These are phyloP conservation scores for Sporisorium sorghi DNA, from an alignment of 1,284 basidiomycete species.

Conservation along the genomic window DNA sequence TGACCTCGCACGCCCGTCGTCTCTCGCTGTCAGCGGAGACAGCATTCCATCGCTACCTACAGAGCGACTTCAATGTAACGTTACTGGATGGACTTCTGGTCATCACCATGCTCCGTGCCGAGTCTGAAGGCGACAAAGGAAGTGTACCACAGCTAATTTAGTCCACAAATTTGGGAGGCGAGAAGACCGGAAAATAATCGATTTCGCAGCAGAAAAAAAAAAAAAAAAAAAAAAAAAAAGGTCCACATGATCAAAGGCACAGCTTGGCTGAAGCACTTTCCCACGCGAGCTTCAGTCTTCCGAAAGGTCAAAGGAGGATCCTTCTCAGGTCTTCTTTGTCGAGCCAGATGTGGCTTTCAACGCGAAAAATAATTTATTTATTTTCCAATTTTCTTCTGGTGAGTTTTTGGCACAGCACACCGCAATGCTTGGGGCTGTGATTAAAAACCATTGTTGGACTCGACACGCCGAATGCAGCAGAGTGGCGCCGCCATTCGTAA, in stretches of 20 bases:
- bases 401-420: neutral
- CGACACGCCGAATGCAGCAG: constrained; percentile 3
- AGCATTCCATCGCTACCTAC: neutral
- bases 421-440: constrained; percentile 1
- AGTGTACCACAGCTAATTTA: neutral
- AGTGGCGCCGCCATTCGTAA: neutral
- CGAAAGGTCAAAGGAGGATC: neutral
- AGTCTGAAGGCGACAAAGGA: neutral
- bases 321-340: constrained; percentile 16
- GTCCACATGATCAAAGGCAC: too few relatives aligned
- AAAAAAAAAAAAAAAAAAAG: too few relatives aligned
- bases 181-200: constrained; percentile 3
- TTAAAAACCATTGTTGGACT: neutral
- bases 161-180: neutral
- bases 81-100: too few relatives aligned
- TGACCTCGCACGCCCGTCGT: neutral
- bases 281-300: too few relatives aligned
- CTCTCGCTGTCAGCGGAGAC: neutral
- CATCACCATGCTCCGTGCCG: neutral
- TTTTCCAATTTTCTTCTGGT: neutral
- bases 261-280: too few relatives aligned
- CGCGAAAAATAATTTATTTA: neutral
- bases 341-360: neutral
- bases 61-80: neutral
- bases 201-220: neutral